Evolutionary conservation across 805 yeast species (phyloP), one percentile per base, ranked within the genome.

Genomic region (Priceomyces haplophilus): DNA sequence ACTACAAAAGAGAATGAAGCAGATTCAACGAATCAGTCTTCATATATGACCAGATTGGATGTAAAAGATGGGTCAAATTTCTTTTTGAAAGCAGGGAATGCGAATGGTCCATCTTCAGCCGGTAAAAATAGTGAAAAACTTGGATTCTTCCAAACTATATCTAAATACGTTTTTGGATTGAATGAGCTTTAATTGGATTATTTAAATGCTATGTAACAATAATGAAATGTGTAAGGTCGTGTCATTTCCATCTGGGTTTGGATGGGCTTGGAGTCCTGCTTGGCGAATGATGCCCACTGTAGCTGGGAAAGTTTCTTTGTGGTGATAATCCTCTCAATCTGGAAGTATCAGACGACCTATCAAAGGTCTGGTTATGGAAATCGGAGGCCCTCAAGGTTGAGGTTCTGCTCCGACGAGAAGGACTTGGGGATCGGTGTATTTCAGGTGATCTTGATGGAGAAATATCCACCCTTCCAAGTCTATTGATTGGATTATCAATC

Each of bases 141-240:
- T 43, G 67, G 72, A 3, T 39, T 65, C 12, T 35, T 61, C 45
- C 71, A 65, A 16, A 54, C 64, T 4, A 43, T 65, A 12, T 52
- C 66, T 36, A 66, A 60, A 49, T 66, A 53, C 44, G 52, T 71
- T 27, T 71, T 71, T 55, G 76, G 76, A 2, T 69, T 70, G 50
- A 67, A 69, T 50, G 75, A 70, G 44, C 61, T 71, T 48, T 71
- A 59, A 46, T 17, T 44, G 16, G 12, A 24, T 7, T 34, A 34
- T 11, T 10, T 18, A 32, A 4, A 32, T 16, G 11, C 24, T 32
- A 32, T 16, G 19, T 19, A 16, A 16, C n/a, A 32, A 11, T 17
- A 34, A 34, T 12, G n/a, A 15, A 18, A 21, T 12, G 18, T 13
- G 15, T 23, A 29, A 11, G 25, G 19, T 13, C 16, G 23, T 23